Evolutionary conservation across 1,139 yeast genomes (phyloP).

Genomic region (Saccharomyces hybrid): DNA sequence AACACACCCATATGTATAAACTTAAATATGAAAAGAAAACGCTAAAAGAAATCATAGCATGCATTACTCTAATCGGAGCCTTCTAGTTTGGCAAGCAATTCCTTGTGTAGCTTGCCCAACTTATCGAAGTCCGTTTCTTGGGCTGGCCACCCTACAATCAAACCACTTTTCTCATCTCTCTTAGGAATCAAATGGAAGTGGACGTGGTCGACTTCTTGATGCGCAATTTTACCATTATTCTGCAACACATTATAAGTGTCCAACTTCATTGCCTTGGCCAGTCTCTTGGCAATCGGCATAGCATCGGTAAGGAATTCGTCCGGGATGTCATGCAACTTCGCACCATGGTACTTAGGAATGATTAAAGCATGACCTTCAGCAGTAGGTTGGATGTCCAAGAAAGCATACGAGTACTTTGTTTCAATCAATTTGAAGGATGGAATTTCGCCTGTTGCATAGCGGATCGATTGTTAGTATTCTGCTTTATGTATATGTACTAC

Average conservation of each 20-base stretch:
- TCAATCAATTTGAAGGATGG: constrained; percentile 86
- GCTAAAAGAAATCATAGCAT: not conserved
- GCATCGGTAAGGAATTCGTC: constrained; percentile 82
- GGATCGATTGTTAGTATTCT: not conserved
- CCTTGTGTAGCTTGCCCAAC: constrained; percentile 57
- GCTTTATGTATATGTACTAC: not conserved
- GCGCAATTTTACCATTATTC: constrained; percentile 90
- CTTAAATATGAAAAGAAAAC: not conserved
- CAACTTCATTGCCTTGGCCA: constrained; percentile 62
- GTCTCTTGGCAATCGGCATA: constrained; percentile 78
- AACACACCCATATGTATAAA: not conserved
- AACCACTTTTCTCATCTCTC: constrained; percentile 59
- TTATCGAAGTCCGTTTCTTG: constrained; percentile 63
- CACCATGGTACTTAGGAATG: constrained; percentile 90
- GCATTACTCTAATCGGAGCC: not conserved
- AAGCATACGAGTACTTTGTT: constrained; percentile 70
- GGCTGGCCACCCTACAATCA: constrained; percentile 91
- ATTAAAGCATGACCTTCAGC: constrained; percentile 80
- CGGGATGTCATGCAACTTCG: constrained; percentile 81
- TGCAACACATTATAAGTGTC: constrained; percentile 77
- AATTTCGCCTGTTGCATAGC: constrained; percentile 52
- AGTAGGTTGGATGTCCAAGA: constrained; percentile 88
- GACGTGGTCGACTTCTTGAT: constrained; percentile 90
- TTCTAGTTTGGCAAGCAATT: constrained; percentile 49
- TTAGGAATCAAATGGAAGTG: constrained; percentile 96